A percentile compares a stretch with the other conserved stretches of the same genome.
Evolutionary conservation across 768 basidiomycete species (phyloP).

Genomic region (Suillus decipiens): DNA sequence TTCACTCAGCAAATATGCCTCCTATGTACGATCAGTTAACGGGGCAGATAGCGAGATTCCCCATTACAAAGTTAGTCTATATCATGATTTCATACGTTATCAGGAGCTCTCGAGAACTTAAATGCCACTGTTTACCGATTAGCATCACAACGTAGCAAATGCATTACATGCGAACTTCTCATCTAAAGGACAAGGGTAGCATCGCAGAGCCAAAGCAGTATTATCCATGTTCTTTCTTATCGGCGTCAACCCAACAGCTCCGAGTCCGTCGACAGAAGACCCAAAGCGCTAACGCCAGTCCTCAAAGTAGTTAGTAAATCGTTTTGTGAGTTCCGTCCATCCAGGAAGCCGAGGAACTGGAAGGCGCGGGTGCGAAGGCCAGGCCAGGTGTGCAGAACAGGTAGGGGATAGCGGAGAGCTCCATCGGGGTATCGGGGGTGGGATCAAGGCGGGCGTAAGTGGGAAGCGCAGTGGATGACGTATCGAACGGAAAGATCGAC

Average conservation of each 20-base stretch:
- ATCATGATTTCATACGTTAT: no score
- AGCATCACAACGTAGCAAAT: background rate
- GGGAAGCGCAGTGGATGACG: background rate
- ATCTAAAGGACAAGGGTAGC: background rate
- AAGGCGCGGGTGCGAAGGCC: background rate
- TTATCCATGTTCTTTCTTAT: background rate
- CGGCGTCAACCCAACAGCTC: background rate
- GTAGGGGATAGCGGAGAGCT: constrained; percentile 34
- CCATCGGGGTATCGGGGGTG: constrained; percentile 16
- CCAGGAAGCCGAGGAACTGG: background rate
- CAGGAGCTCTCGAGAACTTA: no score
- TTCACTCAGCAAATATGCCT: no score
- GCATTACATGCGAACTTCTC: background rate
- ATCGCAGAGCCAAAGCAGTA: background rate
- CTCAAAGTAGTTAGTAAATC: background rate
- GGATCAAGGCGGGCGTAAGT: constrained; percentile 17
- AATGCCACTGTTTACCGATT: background rate
- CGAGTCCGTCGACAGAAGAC: background rate
- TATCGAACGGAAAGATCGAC: constrained; percentile 5
- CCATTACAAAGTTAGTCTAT: no score
- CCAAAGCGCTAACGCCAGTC: background rate
- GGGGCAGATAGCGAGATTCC: no score
- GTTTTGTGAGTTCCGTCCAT: background rate
- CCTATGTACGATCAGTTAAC: no score
- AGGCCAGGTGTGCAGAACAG: constrained; percentile 25